phyloP scores from a whole-genome alignment of 2,329 filamentous ascomycete genomes.

The Beauveria scarabaeidicola region DNA sequence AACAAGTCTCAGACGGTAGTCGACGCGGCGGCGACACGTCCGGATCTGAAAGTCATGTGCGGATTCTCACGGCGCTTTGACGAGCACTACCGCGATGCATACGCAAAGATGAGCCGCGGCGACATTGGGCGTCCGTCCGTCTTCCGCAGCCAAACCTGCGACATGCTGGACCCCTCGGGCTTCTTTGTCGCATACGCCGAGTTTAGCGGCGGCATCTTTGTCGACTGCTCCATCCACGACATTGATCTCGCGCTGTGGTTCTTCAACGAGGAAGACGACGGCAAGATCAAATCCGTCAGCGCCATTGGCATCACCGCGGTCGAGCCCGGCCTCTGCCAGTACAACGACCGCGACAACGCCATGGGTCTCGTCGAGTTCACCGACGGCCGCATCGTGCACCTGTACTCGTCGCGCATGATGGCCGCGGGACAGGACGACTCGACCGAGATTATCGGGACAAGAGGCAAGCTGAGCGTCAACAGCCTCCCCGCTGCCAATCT shows the following conservation, averaged over 20 bases:
- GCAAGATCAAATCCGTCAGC: constrained; percentile 32
- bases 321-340: background rate
- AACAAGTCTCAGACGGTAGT: background rate
- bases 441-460: background rate
- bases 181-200: constrained; percentile 61
- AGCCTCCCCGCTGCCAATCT: background rate
- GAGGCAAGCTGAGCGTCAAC: background rate
- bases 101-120: constrained; percentile 40
- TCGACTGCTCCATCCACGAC: constrained; percentile 64
- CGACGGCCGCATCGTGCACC: background rate
- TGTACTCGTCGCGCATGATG: background rate
- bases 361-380: background rate
- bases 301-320: background rate
- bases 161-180: constrained; percentile 56
- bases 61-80: constrained; percentile 45
- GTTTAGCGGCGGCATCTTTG: constrained; percentile 60
- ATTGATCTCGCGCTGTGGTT: constrained; percentile 37
- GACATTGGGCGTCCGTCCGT: constrained; percentile 52
- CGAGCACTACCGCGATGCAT: constrained; percentile 54
- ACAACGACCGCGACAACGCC: background rate
- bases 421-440: background rate
- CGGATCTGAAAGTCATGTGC: constrained; percentile 55
- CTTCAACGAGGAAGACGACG: constrained; percentile 27
- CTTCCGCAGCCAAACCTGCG: constrained; percentile 59
- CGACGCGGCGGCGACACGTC: constrained; percentile 36